A percentile compares a stretch with the other conserved stretches of the same genome.
phyloP scores from a whole-genome alignment of 306 rosid species.

The Dryas drummondii region DNA sequence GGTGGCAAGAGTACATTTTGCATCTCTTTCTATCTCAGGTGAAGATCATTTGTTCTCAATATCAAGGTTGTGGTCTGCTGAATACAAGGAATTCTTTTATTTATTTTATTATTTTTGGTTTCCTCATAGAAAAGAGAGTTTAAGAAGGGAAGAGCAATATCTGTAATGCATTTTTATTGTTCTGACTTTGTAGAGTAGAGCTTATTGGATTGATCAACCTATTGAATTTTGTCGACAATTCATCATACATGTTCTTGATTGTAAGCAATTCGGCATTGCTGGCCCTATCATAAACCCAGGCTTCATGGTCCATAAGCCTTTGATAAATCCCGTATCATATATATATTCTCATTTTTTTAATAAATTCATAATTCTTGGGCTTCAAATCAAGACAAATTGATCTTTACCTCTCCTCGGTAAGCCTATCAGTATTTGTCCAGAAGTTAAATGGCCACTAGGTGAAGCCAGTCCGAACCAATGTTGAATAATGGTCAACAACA shows the following conservation, averaged over 20 bases:
- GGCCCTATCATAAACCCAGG: not conserved
- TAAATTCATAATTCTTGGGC: too few species aligned
- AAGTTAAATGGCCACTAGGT: too few species aligned
- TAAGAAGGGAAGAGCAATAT: not conserved
- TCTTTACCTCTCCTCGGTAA: too few species aligned
- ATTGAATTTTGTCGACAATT: not conserved
- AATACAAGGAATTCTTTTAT: not conserved
- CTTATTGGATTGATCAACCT: not conserved
- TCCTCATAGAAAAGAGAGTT: not conserved
- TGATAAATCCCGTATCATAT: too few species aligned
- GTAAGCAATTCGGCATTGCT: not conserved
- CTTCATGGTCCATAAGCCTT: not conserved
- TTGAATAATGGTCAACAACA: too few species aligned
- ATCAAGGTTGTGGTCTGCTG: constrained; percentile 8
- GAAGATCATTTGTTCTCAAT: constrained; percentile 10
- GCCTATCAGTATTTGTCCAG: too few species aligned
- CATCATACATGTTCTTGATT: not conserved
- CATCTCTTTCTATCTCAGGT: constrained; percentile 18
- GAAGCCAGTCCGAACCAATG: too few species aligned
- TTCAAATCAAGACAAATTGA: too few species aligned
- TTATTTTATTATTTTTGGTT: not conserved
- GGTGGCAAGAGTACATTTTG: not conserved
- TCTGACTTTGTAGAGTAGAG: not conserved
- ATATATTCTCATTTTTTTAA: too few species aligned
- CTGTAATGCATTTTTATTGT: constrained; percentile 8